phyloP scores from a whole-genome alignment of 768 basidiomycete species.

The Rhodotorula paludigena region DNA sequence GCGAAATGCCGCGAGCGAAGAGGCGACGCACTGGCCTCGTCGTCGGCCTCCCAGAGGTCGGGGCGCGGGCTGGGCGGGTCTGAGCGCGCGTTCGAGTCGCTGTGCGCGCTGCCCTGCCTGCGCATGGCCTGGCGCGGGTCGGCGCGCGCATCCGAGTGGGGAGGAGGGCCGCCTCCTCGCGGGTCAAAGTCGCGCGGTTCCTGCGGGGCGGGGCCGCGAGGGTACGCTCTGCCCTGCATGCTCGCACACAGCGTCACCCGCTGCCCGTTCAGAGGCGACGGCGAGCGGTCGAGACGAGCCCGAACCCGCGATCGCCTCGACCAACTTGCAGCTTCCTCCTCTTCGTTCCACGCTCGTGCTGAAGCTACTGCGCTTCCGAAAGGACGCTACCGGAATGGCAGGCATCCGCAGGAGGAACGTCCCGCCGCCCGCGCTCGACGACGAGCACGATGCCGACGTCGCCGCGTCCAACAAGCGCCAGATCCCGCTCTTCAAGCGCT shows the following conservation, averaged over 20 bases:
- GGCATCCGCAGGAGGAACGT: too few species aligned
- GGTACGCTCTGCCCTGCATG: neutral
- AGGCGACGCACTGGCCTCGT: constrained; percentile 15
- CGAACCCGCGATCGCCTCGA: neutral
- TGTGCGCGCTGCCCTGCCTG: constrained; percentile 1
- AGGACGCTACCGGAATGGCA: too few species aligned
- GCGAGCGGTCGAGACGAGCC: neutral
- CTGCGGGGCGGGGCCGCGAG: neutral
- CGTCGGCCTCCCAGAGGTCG: constrained; percentile 25
- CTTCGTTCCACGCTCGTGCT: too few species aligned
- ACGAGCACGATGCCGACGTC: neutral
- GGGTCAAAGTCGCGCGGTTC: constrained; percentile 16
- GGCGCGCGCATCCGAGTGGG: neutral
- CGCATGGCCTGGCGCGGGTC: neutral
- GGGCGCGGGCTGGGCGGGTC: neutral
- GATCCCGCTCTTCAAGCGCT: constrained; percentile 16
- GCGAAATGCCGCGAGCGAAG: neutral
- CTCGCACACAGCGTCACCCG: neutral
- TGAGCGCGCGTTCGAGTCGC: neutral
- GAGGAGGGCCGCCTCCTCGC: neutral
- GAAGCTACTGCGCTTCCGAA: too few species aligned
- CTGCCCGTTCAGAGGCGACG: too few species aligned
- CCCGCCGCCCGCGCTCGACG: neutral
- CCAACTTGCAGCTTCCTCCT: too few species aligned
- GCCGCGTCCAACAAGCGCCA: neutral